Base-by-base conservation (phyloP, 352 stramenopile species). In the Phytophthora pini region DNA sequence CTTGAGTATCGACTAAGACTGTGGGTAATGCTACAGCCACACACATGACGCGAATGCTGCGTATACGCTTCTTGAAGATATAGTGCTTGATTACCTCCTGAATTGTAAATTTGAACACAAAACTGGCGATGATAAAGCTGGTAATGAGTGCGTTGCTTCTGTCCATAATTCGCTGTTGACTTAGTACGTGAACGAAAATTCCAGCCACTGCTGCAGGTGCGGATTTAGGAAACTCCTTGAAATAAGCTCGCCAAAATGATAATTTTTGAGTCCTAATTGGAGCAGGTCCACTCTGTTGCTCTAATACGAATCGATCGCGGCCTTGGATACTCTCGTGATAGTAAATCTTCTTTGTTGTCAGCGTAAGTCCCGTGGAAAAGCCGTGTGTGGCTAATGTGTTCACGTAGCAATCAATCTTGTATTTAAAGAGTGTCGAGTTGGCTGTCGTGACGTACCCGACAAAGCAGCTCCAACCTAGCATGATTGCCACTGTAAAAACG, bases 1-100 rank as follows among this genome's bases (percentile, higher is more conserved):
- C 53, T 22, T 85, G 73, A 0, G 76, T 82, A 27, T 84, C 73
- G 38, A 82, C 74, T 6, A 84, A 34, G 0, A 84, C 65, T 0
- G 76, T 79, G 5, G 72, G 76, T 3, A 84, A 36, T 1, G 56
- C 76, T 2, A 85, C 72, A 0, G 58, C 45, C 2, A 66, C 51
- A 17, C 66, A 80, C 53, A 85, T 85, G 12, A 63, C 65, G 4
- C 68, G 69, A 20, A 60, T 65, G 32, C 75, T 70, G 5, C 68
- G 50, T 2, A 76, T 62, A 1, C 54, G 43, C 11, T 70, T 74
- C 11, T 54, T 68, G 6, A 74, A 22, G 13, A 82, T 48, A 10
- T 61, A 56, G 20, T 48, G 34, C 53, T 82, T 80, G 7, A 56
- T 60, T 10, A 32, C 34, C 24, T 85, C 76, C 46, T 85, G 74